These are phyloP conservation scores for Fusarium piperis DNA, from an alignment of 2,329 filamentous ascomycete genomes.

Conservation along the genomic window DNA sequence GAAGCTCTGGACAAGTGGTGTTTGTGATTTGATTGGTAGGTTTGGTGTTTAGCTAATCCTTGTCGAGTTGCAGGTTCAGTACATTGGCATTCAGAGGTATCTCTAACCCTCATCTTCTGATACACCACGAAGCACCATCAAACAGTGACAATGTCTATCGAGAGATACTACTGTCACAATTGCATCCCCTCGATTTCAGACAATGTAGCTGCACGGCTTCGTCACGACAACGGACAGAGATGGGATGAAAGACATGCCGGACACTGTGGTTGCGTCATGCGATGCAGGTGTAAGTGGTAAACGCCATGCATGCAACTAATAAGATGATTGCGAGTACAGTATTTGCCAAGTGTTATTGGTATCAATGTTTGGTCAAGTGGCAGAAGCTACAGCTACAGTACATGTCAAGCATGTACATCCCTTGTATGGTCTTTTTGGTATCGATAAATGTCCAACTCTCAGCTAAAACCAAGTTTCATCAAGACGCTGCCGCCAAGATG, in stretches of 20 bases:
- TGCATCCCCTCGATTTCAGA: neutral
- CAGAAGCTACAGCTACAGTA: neutral
- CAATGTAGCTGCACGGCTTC: neutral
- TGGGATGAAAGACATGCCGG: neutral
- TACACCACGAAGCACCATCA: neutral
- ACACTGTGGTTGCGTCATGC: neutral
- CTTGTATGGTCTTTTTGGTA: neutral
- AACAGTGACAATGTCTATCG: neutral
- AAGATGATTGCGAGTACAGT: neutral
- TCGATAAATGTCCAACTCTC: conserved; percentile 12
- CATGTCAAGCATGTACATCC: neutral
- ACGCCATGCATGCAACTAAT: no score
- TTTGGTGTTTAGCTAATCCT: neutral
- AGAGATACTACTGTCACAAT: neutral
- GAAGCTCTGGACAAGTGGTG: neutral
- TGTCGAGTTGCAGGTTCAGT: neutral
- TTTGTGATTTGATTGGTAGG: neutral
- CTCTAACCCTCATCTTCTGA: neutral
- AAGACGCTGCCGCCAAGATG: neutral
- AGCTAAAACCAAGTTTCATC: neutral
- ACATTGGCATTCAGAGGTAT: neutral
- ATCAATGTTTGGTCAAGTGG: neutral
- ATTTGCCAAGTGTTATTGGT: neutral
- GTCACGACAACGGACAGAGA: neutral
- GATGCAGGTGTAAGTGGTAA: neutral